Percentiles rank a stretch among this genome's conserved stretches.
Evolutionary conservation across 345 rosid species (phyloP).

Genomic region (Murraya paniculata): DNA sequence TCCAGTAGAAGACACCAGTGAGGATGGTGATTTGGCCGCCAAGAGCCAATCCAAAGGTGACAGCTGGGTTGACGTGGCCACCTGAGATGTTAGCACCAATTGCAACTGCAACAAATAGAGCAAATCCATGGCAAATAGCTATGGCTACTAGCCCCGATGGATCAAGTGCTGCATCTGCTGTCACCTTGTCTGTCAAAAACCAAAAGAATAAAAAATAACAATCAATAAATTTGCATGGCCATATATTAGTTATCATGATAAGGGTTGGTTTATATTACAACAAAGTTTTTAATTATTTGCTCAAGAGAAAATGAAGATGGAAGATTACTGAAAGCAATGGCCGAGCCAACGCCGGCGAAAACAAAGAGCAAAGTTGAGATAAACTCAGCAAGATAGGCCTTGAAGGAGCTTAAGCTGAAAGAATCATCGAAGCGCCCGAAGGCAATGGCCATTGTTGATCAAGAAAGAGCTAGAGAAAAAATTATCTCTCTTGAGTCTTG

Average conservation of each 20-base stretch:
- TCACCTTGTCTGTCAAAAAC: conserved; percentile 57
- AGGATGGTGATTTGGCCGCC: conserved; percentile 92
- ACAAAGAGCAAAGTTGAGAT: conserved; percentile 94
- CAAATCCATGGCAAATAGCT: conserved; percentile 85
- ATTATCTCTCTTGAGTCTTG: background rate
- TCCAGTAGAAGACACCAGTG: conserved; percentile 86
- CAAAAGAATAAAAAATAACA: background rate
- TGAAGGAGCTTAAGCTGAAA: conserved; percentile 73
- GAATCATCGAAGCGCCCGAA: conserved; percentile 86
- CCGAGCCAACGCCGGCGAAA: conserved; percentile 93
- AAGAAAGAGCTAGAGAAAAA: background rate
- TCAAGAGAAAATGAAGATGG: background rate
- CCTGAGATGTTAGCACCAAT: conserved; percentile 92
- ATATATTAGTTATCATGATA: background rate
- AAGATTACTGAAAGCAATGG: conserved; percentile 74
- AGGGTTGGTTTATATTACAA: background rate
- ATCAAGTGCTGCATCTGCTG: conserved; percentile 77
- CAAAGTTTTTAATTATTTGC: background rate
- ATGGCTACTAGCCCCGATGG: conserved; percentile 82
- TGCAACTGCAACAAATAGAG: conserved; percentile 86
- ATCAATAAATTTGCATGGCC: background rate
- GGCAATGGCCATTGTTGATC: conserved; percentile 48
- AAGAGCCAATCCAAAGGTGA: conserved; percentile 85
- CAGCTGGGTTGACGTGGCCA: conserved; percentile 96
- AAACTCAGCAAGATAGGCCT: conserved; percentile 87